Percentiles rank a stretch among this genome's conserved stretches.
These are phyloP conservation scores for Colletotrichum falcatum DNA, from an alignment of 2,329 filamentous ascomycete species.

Conservation along the genomic window DNA sequence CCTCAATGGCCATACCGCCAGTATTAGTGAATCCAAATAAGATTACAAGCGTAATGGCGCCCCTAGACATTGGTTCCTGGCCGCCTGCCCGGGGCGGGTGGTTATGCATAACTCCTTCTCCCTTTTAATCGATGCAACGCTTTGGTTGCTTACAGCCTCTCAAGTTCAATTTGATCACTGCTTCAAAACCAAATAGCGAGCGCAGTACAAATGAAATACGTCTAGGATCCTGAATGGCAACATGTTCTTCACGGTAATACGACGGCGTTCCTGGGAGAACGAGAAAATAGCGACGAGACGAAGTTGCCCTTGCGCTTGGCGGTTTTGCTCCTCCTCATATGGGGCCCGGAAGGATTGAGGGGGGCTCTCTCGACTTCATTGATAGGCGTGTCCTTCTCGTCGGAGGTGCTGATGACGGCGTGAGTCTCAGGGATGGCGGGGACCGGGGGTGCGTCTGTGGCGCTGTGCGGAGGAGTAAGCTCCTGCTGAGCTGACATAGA, in stretches of 20 bases:
- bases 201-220: conserved; percentile 30
- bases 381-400: conserved; percentile 26
- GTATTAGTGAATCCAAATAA: conserved; percentile 12
- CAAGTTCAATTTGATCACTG: conserved; percentile 29
- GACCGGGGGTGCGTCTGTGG: conserved; percentile 32
- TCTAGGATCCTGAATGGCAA: neutral
- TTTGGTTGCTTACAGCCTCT: conserved; percentile 18
- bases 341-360: neutral
- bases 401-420: neutral
- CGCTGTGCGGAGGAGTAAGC: conserved; percentile 37
- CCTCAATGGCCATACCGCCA: conserved; percentile 3
- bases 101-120: conserved; percentile 32
- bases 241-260: neutral
- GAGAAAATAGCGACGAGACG: conserved; percentile 33
- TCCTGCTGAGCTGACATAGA: conserved; percentile 24
- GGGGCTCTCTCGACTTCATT: conserved; percentile 33
- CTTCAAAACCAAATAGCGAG: neutral
- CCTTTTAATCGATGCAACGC: conserved; percentile 17
- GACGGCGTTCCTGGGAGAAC: conserved; percentile 20
- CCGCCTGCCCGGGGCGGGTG: conserved; percentile 10
- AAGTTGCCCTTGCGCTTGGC: conserved; percentile 37
- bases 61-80: conserved; percentile 9
- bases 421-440: conserved; percentile 31
- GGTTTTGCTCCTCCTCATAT: conserved; percentile 26
- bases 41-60: conserved; percentile 17